Conservation (phyloP, 371 early-diverging fungal species). For the Mortierella sp. region DNA sequence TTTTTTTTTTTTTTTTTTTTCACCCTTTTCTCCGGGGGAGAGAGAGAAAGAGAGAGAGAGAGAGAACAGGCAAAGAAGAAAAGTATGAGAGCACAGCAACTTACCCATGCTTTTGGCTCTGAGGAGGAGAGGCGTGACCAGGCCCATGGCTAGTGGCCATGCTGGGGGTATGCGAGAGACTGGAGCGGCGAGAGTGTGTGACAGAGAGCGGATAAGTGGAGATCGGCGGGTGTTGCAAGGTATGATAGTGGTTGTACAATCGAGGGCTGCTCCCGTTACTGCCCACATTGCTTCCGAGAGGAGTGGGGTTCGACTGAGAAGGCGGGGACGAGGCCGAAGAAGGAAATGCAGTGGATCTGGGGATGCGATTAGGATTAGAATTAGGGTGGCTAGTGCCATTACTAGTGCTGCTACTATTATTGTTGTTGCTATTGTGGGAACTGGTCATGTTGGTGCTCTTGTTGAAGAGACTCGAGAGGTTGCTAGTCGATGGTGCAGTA, state of each 20-base stretch:
- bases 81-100: background rate
- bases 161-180: conserved; percentile 22
- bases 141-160: no score
- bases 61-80: background rate
- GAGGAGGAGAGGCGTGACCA: background rate
- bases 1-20: no score
- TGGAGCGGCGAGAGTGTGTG: conserved; percentile 40
- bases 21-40: no score
- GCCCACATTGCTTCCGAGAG: conserved; percentile 1
- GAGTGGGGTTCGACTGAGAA: conserved; percentile 16
- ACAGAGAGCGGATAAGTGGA: conserved; percentile 23
- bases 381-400: conserved; percentile 5
- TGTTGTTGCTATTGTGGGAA: background rate
- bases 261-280: conserved; percentile 8
- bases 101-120: conserved; percentile 36
- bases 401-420: background rate
- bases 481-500: no score
- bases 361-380: background rate
- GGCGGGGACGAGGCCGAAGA: background rate
- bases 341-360: no score
- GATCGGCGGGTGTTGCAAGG: conserved; percentile 32
- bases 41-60: background rate
- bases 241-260: conserved; percentile 33
- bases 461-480: no score
- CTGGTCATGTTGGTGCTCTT: no score